Evolutionary conservation across 495 filamentous ascomycete species (phyloP), one percentile per base, ranked within the genome.

Genomic region (Oidiodendron maius): DNA sequence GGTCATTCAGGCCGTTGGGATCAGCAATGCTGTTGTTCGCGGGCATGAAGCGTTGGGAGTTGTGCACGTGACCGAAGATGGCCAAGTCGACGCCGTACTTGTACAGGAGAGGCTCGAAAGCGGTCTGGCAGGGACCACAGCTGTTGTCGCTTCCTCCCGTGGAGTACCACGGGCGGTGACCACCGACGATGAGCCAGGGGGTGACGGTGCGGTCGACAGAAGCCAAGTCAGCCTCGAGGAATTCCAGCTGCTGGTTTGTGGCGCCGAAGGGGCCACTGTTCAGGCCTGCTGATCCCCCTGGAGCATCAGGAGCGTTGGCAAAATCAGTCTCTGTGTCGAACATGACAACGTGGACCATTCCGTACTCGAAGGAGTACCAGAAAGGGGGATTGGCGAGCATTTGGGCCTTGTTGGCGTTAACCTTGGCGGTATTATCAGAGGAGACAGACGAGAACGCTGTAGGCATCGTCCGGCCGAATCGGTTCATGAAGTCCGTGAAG

Each of bases 41-140:
- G 13, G 69, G 68, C 45, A 51, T 40, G 43, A 64, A 63, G 9
- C 68, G 61, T 55, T 81, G 71, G 25, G 72, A 75, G 58, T 76
- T 78, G 51, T 84, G 80, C 16, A 76, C 72, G 55, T 84, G 80
- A 2, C 80, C 80, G 59, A 78, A 78, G 8, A 82, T 70, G 23
- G 65, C 77, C 6, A 84, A 59, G 51, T 84, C 80, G 16, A 84
- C 79, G 8, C 76, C 76, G 57, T 82, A 80, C 39, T 70, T 65
- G 59, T 76, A 76, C 23, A 82, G 60, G 9, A 84, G 51, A 8
- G 68, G 63, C 61, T 84, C 79, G 46, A 84, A 84, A 5, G 74
- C 75, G 4, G 56, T 59, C 47, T 77, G 73, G 69, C 79, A 84
- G 0, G 71, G 55, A 20, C 41, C 54, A 66, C 79, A 82, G 9